These are phyloP conservation scores for Myotisia sp. DNA, from an alignment of 2,329 filamentous ascomycete species.

Conservation along the genomic window DNA sequence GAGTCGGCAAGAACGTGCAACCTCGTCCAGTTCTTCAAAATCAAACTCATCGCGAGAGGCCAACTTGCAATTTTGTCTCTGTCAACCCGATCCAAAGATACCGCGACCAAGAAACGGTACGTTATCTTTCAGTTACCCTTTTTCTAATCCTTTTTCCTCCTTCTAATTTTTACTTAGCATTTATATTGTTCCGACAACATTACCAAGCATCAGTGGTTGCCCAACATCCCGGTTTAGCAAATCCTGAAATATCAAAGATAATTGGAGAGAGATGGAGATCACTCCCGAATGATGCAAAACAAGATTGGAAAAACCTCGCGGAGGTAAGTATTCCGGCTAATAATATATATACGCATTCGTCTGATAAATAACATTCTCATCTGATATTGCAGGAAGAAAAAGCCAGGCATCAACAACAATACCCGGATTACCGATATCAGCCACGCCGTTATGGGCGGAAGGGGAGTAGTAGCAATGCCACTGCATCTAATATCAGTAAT, in stretches of 20 bases:
- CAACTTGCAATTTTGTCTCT: conserved; percentile 47
- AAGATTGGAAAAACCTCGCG: conserved; percentile 75
- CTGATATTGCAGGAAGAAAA: conserved; percentile 59
- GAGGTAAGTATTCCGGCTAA: conserved; percentile 40
- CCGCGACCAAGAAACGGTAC: conserved; percentile 56
- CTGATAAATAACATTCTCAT: not conserved
- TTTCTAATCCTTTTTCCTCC: not conserved
- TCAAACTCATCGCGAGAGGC: conserved; percentile 26
- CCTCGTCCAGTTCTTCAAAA: conserved; percentile 24
- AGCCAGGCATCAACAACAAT: conserved; percentile 70
- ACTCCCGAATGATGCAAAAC: conserved; percentile 59
- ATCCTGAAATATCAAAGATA: conserved; percentile 94
- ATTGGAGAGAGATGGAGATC: conserved; percentile 86
- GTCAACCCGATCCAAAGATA: conserved; percentile 57
- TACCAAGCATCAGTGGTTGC: conserved; percentile 70
- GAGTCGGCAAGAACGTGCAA: conserved; percentile 11
- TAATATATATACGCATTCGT: not conserved
- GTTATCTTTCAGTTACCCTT: conserved; percentile 20
- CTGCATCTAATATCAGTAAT: conserved; percentile 22
- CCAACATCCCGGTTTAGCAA: conserved; percentile 75
- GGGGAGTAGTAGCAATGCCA: conserved; percentile 24
- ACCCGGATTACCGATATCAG: conserved; percentile 89
- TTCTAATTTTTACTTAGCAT: conserved; percentile 47
- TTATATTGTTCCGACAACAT: conserved; percentile 93
- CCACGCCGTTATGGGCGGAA: conserved; percentile 56